These are phyloP conservation scores for Dendrobium catenatum DNA, from an alignment of 106 monocot species.

Conservation along the genomic window DNA sequence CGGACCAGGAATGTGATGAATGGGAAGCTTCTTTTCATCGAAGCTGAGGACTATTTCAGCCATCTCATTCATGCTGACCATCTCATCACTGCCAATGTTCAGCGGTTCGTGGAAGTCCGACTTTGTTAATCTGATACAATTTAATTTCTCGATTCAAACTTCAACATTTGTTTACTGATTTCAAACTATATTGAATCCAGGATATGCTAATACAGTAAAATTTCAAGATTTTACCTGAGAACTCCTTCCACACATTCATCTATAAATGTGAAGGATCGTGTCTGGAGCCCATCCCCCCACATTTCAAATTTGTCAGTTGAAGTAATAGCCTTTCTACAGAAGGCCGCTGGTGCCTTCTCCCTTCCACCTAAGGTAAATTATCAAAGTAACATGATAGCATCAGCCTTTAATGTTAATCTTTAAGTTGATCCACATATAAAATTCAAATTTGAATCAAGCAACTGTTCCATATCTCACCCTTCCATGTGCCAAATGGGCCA, in stretches of 20 bases:
- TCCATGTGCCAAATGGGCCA: conserved; percentile 92
- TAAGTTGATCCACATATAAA: not conserved
- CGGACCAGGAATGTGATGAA: conserved; percentile 96
- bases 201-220: not conserved
- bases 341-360: conserved; percentile 93
- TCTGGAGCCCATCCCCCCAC: conserved; percentile 95
- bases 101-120: conserved; percentile 87
- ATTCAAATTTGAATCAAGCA: not conserved
- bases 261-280: conserved; percentile 88
- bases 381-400: not conserved
- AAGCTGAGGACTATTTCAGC: conserved; percentile 90
- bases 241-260: conserved; percentile 96
- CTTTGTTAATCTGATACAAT: conserved; percentile 53
- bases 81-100: conserved; percentile 90
- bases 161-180: not conserved
- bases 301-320: conserved; percentile 83
- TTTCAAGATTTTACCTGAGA: conserved; percentile 40
- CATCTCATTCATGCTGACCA: conserved; percentile 99
- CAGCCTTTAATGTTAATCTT: not conserved
- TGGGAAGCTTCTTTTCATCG: conserved; percentile 77
- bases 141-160: not conserved
- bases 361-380: conserved; percentile 50
- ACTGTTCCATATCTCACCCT: conserved; percentile 27
- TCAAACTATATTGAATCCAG: not conserved
- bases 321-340: conserved; percentile 74